Evolutionary conservation across 1,284 basidiomycete species (phyloP), one percentile per base, ranked within the genome.

Genomic region (Tilletia indica): DNA sequence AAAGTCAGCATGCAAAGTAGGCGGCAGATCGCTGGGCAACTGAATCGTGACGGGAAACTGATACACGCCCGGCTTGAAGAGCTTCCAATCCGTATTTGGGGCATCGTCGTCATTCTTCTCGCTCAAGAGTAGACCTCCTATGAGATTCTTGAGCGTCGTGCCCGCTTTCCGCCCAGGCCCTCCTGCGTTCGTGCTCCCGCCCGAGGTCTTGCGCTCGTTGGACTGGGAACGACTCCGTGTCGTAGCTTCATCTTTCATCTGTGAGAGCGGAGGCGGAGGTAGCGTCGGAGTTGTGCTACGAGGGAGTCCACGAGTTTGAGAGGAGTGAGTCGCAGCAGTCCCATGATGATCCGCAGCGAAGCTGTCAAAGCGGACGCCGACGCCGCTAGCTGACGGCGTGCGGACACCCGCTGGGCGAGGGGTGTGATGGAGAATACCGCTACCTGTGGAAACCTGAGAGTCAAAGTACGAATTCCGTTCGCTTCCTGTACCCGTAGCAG

Each of bases 41-140:
- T 90, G 87, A 84, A 98, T 93, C 21, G 92, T 92, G 79, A 99
- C 92, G 0, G 95, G 94, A 84, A 94, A 99, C 56, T 91, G 94
- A 84, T 98, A 97, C 4, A 90, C 91, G 47, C 94, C 94, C 86
- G 92, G 91, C 77, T 91, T 90, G 85, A 97, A 96, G 84, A 97
- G 91, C 79, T 91, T 92, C 92, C 93, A 97, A 12, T 90, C 89
- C 61, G 86, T 85, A 4, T 76, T 73, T 42, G 72, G 70, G 3
- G 45, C 36, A 38, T 72, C 75, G 61, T 66, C n/a, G 0, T 78
- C 74, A 39, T 74, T 74, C 61, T 77, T 73, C 47, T 77, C 76
- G 6, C 31, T 19, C 31, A 64, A 38, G 69, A 73, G 74, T 11
- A 78, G 71, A 38, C 73, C 74, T 21, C 75, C 71, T 73, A 76